Evolutionary conservation across 2,329 filamentous ascomycete species (phyloP), one percentile per base, ranked within the genome.

Genomic region (Venturia pyrina): DNA sequence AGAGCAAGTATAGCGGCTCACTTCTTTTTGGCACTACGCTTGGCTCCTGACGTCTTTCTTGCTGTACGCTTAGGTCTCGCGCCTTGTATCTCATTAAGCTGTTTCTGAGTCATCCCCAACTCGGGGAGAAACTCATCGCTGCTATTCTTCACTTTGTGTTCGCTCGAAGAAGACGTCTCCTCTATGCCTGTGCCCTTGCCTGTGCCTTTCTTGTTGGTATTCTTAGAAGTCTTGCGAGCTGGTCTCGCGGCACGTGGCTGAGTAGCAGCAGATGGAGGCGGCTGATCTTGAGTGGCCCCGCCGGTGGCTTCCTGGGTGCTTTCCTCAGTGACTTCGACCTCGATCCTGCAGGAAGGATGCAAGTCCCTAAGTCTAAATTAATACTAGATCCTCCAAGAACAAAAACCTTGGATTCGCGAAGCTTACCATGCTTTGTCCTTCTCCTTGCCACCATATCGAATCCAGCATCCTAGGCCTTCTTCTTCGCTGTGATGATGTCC

Each of bases 281-380:
- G 19, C 21, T 13, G 53, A n/a, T 59, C 53, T 59, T 37, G 53
- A 37, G 53, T n/a, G 28, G 53, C 17, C 37, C 28, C 53, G 5
- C 3, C 32, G 19, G 53, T 21, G 46, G 19, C 46, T 24, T 21
- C 11, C 41, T 43, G 10, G 15, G 4, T 28, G 3, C 2, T 32
- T 59, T 59, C 17, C 53, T 10, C 5, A n/a, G 19, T 37, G 15
- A 5, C 48, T 15, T 53, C 48, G 48, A 53, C 21, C 28, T 53
- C 48, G 24, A n/a, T 59, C 32, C 37, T 59, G 32, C 53, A 59
- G 13, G 53, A 59, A 59, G 53, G 53, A 59, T 59, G 53, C 32
- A 59, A n/a, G 53, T 59, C 28, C 53, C 53, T 59, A 15, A 11
- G 24, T 28, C 11, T 28, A n/a, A 11, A 3, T 53, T 53, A 53